Conservation (phyloP, 2,329 filamentous ascomycete species). For the Fusarium protoensiforme region DNA sequence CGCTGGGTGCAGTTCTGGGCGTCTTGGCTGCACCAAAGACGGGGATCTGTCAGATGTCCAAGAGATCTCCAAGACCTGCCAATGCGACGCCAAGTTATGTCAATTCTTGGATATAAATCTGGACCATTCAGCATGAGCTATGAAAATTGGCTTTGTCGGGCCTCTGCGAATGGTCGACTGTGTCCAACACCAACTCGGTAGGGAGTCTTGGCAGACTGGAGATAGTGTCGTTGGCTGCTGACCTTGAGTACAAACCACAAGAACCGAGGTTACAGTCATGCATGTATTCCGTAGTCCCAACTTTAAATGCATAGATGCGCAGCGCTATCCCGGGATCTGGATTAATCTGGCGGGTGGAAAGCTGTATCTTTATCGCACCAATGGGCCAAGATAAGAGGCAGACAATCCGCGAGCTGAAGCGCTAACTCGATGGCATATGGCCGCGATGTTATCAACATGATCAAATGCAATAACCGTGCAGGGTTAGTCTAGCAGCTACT, state of each 20-base stretch:
- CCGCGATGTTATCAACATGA: neutral
- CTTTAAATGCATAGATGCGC: neutral
- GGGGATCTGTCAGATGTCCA: constrained; percentile 36
- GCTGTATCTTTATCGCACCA: neutral
- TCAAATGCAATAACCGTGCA: constrained; percentile 22
- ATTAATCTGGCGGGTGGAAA: neutral
- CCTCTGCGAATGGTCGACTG: neutral
- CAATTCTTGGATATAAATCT: neutral
- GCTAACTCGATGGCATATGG: neutral
- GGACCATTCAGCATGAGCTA: neutral
- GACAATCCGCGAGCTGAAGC: neutral
- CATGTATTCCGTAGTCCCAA: neutral
- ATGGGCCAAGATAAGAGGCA: neutral
- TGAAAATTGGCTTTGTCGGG: neutral
- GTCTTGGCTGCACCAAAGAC: constrained; percentile 36
- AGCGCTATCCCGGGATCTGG: neutral
- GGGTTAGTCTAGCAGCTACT: constrained; percentile 19
- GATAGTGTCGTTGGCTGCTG: neutral
- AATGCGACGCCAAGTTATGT: constrained; percentile 19
- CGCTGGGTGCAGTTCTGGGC: constrained; percentile 39
- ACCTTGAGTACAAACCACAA: neutral
- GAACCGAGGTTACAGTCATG: neutral
- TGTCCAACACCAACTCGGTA: neutral
- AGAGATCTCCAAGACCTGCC: constrained; percentile 39
- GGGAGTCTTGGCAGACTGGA: neutral